Percentiles rank a stretch among this genome's conserved stretches.
Evolutionary conservation across 1,139 yeast species (phyloP).

Genomic region (Barnettozyma hawaiiensis): DNA sequence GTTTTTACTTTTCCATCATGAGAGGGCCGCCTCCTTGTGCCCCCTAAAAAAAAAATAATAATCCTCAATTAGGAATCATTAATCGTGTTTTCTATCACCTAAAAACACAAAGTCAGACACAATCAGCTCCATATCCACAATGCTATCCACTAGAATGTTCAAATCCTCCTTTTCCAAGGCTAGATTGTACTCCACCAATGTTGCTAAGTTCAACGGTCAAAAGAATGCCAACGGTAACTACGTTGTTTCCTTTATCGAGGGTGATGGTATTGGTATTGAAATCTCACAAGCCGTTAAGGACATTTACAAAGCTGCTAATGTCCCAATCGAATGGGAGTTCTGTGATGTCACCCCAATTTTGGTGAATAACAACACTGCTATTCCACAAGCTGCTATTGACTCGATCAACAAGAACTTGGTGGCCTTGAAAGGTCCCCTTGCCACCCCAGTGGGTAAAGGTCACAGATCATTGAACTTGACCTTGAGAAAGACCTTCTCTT

Average conservation of each 20-base stretch:
- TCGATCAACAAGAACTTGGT: slow-evolving; percentile 89
- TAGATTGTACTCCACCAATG: slow-evolving; percentile 37
- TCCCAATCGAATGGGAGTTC: slow-evolving; percentile 95
- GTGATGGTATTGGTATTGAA: slow-evolving; percentile 98
- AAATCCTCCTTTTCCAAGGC: slow-evolving; percentile 15
- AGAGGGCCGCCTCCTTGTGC: too few species aligned
- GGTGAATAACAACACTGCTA: slow-evolving; percentile 89
- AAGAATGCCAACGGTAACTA: slow-evolving; percentile 68
- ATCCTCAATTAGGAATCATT: too few species aligned
- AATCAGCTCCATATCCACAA: slow-evolving; percentile 6
- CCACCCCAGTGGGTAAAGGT: slow-evolving; percentile 98
- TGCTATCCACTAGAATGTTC: slow-evolving; percentile 24
- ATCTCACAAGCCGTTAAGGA: slow-evolving; percentile 90
- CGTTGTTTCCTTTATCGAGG: slow-evolving; percentile 93
- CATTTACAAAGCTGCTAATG: slow-evolving; percentile 87
- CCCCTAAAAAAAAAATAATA: too few species aligned
- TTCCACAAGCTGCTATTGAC: slow-evolving; percentile 88
- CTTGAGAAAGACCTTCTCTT: slow-evolving; percentile 91
- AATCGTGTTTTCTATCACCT: not conserved
- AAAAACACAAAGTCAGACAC: too few species aligned
- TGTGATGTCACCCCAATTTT: slow-evolving; percentile 94
- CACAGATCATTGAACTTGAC: slow-evolving; percentile 97
- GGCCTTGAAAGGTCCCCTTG: slow-evolving; percentile 95
- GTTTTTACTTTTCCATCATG: not conserved
- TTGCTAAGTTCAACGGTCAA: slow-evolving; percentile 53